Evolutionary conservation across 169 alveolate species (phyloP).

Genomic region (Cryptosporidium sp.): DNA sequence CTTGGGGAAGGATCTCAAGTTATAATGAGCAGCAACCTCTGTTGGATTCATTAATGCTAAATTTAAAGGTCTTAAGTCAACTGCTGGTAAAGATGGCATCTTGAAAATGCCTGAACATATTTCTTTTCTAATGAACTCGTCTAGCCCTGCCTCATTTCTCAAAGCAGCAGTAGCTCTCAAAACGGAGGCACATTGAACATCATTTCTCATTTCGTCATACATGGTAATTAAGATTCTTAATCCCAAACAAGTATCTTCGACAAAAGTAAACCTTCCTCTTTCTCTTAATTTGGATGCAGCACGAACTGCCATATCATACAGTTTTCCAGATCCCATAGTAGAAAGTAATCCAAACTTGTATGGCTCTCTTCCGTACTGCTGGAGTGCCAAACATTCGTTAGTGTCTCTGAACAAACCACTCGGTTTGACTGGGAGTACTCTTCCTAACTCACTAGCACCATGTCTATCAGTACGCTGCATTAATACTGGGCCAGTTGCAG

Average conservation of each 20-base stretch:
- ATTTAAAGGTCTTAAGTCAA: conserved; percentile 67
- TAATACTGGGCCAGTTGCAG: conserved; percentile 33
- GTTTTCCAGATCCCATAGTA: conserved; percentile 65
- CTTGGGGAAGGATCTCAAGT: conserved; percentile 49
- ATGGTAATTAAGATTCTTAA: conserved; percentile 49
- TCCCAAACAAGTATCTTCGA: conserved; percentile 48
- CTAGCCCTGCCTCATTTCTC: conserved; percentile 32
- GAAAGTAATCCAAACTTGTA: conserved; percentile 57
- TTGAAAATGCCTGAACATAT: conserved; percentile 37
- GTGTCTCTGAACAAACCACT: conserved; percentile 68
- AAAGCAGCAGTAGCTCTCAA: conserved; percentile 54
- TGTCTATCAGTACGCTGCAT: conserved; percentile 52
- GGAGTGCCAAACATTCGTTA: conserved; percentile 65
- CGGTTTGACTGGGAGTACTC: conserved; percentile 65
- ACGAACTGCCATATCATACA: conserved; percentile 64
- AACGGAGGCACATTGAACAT: conserved; percentile 53
- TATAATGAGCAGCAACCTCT: conserved; percentile 56
- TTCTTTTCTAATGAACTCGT: conserved; percentile 44
- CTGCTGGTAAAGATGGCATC: conserved; percentile 62
- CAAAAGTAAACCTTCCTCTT: conserved; percentile 39
- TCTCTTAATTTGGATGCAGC: conserved; percentile 48
- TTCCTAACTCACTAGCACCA: conserved; percentile 67
- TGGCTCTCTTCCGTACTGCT: conserved; percentile 70
- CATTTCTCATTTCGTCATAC: conserved; percentile 75
- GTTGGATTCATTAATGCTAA: conserved; percentile 59